phyloP scores from a whole-genome alignment of 768 basidiomycete species.

The Phaeotremella fagi region DNA sequence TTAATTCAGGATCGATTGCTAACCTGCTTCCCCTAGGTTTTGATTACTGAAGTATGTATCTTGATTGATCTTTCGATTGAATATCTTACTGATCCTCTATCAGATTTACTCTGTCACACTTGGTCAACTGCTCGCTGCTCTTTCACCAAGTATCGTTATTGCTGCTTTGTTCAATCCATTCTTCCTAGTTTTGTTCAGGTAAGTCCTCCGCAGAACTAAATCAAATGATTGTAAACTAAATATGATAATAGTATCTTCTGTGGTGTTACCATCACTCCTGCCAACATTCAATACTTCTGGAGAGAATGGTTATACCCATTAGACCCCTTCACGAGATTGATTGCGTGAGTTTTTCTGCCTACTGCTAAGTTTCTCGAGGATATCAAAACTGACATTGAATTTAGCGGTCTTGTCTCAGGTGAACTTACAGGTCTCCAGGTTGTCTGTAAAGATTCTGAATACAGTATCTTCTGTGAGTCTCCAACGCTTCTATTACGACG shows the following conservation, averaged over 20 bases:
- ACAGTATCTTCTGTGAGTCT: conserved; percentile 32
- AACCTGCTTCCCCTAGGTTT: conserved; percentile 39
- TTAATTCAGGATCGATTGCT: not conserved
- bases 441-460: conserved; percentile 45
- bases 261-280: conserved; percentile 36
- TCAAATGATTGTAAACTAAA: conserved; percentile 58
- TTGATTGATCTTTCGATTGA: no score
- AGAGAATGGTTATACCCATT: conserved; percentile 68
- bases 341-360: conserved; percentile 2
- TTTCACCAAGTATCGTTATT: conserved; percentile 71
- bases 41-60: conserved; percentile 77
- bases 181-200: no score
- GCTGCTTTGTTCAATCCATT: conserved; percentile 75
- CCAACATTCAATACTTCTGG: conserved; percentile 64
- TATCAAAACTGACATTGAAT: not conserved
- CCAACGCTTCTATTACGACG: not conserved
- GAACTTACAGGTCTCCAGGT: conserved; percentile 70
- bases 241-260: conserved; percentile 57
- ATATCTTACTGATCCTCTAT: no score
- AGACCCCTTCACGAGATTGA: conserved; percentile 38
- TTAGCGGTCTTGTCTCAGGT: conserved; percentile 60
- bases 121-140: conserved; percentile 61
- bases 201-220: not conserved
- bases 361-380: not conserved
- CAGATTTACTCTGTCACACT: conserved; percentile 66